A percentile compares a stretch with the other conserved stretches of the same genome.
phyloP scores from a whole-genome alignment of 1,139 yeast genomes.

The Taphrina wiesneri region DNA sequence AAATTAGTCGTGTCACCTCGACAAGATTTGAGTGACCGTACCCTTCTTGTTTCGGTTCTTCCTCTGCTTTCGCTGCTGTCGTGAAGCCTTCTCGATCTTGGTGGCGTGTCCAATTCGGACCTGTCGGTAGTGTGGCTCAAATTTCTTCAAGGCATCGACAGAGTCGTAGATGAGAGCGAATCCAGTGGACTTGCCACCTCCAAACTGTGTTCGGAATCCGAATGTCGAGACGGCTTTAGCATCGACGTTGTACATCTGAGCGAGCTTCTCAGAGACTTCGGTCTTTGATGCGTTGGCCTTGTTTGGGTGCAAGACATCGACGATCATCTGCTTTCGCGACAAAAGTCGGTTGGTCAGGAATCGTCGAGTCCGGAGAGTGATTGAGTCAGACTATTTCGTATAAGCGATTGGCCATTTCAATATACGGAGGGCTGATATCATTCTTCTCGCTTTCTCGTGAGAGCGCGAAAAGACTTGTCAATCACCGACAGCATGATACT shows the following conservation, averaged over 20 bases:
- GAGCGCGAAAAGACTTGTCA: background rate
- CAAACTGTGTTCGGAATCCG: slow-evolving; percentile 99
- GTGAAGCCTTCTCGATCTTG: slow-evolving; percentile 88
- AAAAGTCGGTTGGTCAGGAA: slow-evolving; percentile 99
- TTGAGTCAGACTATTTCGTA: slow-evolving; percentile 33
- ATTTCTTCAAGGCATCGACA: slow-evolving; percentile 95
- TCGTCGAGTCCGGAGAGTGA: slow-evolving; percentile 34
- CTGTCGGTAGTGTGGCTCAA: slow-evolving; percentile 99
- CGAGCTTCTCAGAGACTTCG: slow-evolving; percentile 97
- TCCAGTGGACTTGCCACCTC: slow-evolving; percentile 99
- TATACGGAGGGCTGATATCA: slow-evolving; percentile 17
- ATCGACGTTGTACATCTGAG: slow-evolving; percentile 95
- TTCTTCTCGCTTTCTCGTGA: background rate
- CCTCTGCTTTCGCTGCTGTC: slow-evolving; percentile 99
- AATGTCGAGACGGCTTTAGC: slow-evolving; percentile 98
- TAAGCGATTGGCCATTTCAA: slow-evolving; percentile 26
- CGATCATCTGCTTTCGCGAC: slow-evolving; percentile 99
- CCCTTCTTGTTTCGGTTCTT: slow-evolving; percentile 69
- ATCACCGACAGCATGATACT: background rate
- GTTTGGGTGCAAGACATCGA: slow-evolving; percentile 99
- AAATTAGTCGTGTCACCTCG: background rate
- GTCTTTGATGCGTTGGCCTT: slow-evolving; percentile 99
- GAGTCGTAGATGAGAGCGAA: slow-evolving; percentile 99
- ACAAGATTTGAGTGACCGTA: background rate
- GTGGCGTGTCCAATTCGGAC: slow-evolving; percentile 96